These are phyloP conservation scores for Aureococcus anophagefferens DNA, from an alignment of 108 stramenopile species.

Conservation along the genomic window DNA sequence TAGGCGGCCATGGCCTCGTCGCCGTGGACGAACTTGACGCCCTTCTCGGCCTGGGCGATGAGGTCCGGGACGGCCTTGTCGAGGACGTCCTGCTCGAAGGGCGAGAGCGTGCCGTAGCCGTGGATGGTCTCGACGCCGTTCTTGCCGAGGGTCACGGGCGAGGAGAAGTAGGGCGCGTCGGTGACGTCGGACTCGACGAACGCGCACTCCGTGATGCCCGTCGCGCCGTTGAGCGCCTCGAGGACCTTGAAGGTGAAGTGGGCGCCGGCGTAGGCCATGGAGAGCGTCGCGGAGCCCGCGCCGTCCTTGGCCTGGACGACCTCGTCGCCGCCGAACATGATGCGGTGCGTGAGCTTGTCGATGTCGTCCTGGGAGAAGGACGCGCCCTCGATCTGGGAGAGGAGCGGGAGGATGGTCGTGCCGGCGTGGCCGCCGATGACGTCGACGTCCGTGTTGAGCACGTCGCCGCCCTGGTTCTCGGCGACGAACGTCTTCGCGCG, in stretches of 20 bases:
- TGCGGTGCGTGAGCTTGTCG: slow-evolving; percentile 79
- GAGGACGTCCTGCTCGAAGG: slow-evolving; percentile 85
- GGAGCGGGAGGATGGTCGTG: slow-evolving; percentile 94
- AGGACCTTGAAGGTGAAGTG: slow-evolving; percentile 84
- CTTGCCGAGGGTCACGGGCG: slow-evolving; percentile 80
- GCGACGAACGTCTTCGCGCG: slow-evolving; percentile 97
- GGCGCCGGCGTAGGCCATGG: slow-evolving; percentile 96
- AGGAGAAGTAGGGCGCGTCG: slow-evolving; percentile 88
- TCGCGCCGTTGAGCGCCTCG: slow-evolving; percentile 78
- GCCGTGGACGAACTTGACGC: slow-evolving; percentile 82
- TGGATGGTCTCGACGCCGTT: slow-evolving; percentile 88
- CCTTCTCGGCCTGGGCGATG: slow-evolving; percentile 88
- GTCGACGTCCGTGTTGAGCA: slow-evolving; percentile 72
- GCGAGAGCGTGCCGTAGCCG: slow-evolving; percentile 66
- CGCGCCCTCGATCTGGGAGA: slow-evolving; percentile 81
- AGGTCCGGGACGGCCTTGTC: slow-evolving; percentile 95
- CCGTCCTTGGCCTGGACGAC: slow-evolving; percentile 99
- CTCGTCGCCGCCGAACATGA: slow-evolving; percentile 96
- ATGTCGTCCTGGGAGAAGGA: slow-evolving; percentile 71
- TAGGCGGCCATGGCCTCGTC: slow-evolving; percentile 20
- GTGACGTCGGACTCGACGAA: slow-evolving; percentile 85
- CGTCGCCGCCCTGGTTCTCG: slow-evolving; percentile 71
- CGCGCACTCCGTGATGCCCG: slow-evolving; percentile 76
- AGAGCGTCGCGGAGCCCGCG: slow-evolving; percentile 86
- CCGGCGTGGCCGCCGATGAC: slow-evolving; percentile 99